Evolutionary conservation across 805 yeast genomes (phyloP).

Genomic region (Ogataea trehalophila): DNA sequence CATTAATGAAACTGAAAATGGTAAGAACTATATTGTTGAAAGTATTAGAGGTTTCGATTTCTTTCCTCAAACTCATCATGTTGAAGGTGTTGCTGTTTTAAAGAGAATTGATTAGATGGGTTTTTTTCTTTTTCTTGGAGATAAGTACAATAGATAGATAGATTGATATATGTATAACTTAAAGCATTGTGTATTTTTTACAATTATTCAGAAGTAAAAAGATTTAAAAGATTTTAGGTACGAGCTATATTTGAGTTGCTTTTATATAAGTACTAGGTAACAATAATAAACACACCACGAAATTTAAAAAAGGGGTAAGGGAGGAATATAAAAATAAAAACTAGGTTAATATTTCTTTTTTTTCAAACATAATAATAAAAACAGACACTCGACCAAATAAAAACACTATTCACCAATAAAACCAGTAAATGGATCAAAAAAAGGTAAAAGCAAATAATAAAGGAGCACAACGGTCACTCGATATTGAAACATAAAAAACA

Average conservation of each 20-base stretch:
- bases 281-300: no score
- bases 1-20: constrained; percentile 58
- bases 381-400: background rate
- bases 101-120: constrained; percentile 9
- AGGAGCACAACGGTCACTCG: no score
- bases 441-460: background rate
- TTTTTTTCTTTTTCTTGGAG: no score
- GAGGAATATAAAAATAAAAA: no score
- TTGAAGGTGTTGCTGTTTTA: constrained; percentile 49
- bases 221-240: no score
- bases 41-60: constrained; percentile 93
- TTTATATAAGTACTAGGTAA: no score
- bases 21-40: constrained; percentile 63
- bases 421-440: background rate
- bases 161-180: background rate
- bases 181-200: no score
- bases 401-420: background rate
- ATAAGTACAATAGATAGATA: background rate
- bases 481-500: background rate
- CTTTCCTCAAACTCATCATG: constrained; percentile 65
- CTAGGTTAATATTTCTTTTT: background rate
- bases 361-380: constrained; percentile 4
- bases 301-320: no score
- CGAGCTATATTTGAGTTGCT: no score
- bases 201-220: no score